A percentile compares a stretch with the other conserved stretches of the same genome.
Conservation (phyloP, 2,329 filamentous ascomycete species). For the Fusarium buxicola region DNA sequence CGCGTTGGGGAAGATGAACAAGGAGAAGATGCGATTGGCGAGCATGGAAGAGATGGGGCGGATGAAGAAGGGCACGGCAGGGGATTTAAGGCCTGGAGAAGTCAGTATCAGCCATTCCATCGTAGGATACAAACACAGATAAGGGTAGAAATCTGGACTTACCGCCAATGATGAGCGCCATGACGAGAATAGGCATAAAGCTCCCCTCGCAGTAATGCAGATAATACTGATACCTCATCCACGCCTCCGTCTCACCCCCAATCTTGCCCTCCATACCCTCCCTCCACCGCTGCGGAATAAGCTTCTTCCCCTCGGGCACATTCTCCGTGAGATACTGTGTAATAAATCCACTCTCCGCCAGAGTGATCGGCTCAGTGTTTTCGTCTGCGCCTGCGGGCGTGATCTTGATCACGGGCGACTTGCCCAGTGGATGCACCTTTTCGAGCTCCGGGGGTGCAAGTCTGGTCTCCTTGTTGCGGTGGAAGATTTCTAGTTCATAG, state of each 20-base stretch:
- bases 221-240: slow-evolving; percentile 72
- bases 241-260: slow-evolving; percentile 71
- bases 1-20: slow-evolving; percentile 61
- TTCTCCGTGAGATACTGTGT: slow-evolving; percentile 83
- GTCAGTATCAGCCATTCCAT: background rate
- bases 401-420: slow-evolving; percentile 83
- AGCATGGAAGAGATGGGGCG: slow-evolving; percentile 63
- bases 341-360: slow-evolving; percentile 87
- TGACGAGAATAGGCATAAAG: slow-evolving; percentile 77
- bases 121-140: background rate
- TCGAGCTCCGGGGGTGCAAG: slow-evolving; percentile 83
- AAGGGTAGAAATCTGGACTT: slow-evolving; percentile 39
- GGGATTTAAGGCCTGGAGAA: slow-evolving; percentile 57
- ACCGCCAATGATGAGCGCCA: slow-evolving; percentile 70
- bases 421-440: slow-evolving; percentile 85
- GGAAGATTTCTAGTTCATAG: slow-evolving; percentile 85
- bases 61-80: slow-evolving; percentile 63
- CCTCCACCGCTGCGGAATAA: slow-evolving; percentile 66
- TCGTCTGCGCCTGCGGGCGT: slow-evolving; percentile 51
- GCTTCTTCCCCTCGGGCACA: slow-evolving; percentile 57
- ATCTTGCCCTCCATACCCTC: slow-evolving; percentile 68
- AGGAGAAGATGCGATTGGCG: slow-evolving; percentile 54
- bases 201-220: slow-evolving; percentile 90
- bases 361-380: slow-evolving; percentile 62
- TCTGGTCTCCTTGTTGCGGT: slow-evolving; percentile 69